Evolutionary conservation across 2,329 filamentous ascomycete genomes (phyloP), one percentile per base, ranked within the genome.

Genomic region (Beauveria medogensis): DNA sequence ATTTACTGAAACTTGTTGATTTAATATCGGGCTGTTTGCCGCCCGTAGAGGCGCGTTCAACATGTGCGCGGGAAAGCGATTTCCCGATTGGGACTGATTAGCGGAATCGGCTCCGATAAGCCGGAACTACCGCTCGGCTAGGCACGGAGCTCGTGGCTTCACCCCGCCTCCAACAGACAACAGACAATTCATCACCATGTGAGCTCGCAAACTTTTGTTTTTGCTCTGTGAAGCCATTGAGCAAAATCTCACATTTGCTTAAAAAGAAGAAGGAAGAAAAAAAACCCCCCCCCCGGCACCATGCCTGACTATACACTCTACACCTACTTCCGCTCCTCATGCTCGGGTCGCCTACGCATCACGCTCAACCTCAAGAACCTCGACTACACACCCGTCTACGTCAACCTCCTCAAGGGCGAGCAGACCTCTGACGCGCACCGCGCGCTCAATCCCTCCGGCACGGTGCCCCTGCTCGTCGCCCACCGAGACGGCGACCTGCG

Each of bases 301-400:
- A 71, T 71, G 70, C 24, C 65, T 51, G 65, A 70, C 40, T 77
- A 73, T 66, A 75, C 71, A 1, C 78, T 87, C 10, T 79, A 87
- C 73, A 81, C 78, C 63, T 87, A 85, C 73, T 86, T 82, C 71
- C 78, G 82, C 64, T 87, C 84, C 53, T 86, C 83, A 18, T 87
- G 83, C 72, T 82, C 83, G 1, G 83, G 80, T 0, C 80, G 85
- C 14, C 73, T 88, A 5, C 82, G 83, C 51, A 86, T 87, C 62
- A 82, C 82, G 12, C 73, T 85, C 1, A 73, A 81, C 60, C 73
- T 83, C 55, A 87, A 87, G 65, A 68, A 68, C 24, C 76, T 87
- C 57, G 65, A 73, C 2, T 81, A 80, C 65, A 74, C 75, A 7
- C 70, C 74, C 22, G 70, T 77, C 37, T 74, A 76, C 57, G 72